A percentile compares a stretch with the other conserved stretches of the same genome.
These are phyloP conservation scores for Sorghum bicolor DNA, from an alignment of 176 grass and related monocot genomes.

Conservation along the genomic window Sorghum_bicolor_NCBIv3 NC_012875.2:31743501-31744000, in stretches of 20 bases:
- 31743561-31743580: background rate
- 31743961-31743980: conserved; percentile 24
- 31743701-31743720: background rate
- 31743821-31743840: conserved; percentile 86
- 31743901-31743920: conserved; percentile 52
- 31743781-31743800: conserved; percentile 52
- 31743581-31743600: background rate
- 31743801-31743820: conserved; percentile 89
- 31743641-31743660: conserved; percentile 1
- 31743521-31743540: background rate
- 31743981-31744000: conserved; percentile 49
- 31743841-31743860: conserved; percentile 99
- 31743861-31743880: conserved; percentile 88
- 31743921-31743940: conserved; percentile 26
- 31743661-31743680: background rate
- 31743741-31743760: background rate
- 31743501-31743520: conserved; percentile 9
- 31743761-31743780: background rate
- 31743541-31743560: background rate
- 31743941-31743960: conserved; percentile 14
- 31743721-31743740: background rate
- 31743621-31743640: conserved; percentile 1
- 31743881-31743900: conserved; percentile 75
- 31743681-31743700: background rate
- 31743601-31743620: background rate